Conservation (phyloP, 1,284 basidiomycete species). For the Pseudomicrostroma phylloplanum region DNA sequence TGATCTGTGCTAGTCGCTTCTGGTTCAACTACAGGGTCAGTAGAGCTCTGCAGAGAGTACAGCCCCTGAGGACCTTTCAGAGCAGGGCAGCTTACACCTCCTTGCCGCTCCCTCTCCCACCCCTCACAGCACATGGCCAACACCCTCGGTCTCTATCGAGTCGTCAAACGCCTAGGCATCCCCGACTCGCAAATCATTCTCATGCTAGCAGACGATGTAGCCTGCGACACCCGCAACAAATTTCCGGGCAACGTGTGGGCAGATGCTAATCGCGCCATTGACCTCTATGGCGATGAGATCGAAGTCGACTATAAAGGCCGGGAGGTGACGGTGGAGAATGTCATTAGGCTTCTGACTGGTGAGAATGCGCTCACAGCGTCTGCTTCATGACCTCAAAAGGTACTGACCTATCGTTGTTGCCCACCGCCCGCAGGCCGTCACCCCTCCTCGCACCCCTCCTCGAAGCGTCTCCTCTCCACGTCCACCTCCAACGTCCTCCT, state of each 20-base stretch:
- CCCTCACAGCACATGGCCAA: constrained; percentile 78
- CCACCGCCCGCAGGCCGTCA: background rate
- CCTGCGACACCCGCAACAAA: constrained; percentile 86
- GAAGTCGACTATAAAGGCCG: constrained; percentile 98
- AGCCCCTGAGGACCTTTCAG: background rate
- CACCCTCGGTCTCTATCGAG: constrained; percentile 96
- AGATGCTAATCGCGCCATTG: constrained; percentile 68
- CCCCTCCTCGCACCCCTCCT: background rate
- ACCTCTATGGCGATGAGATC: constrained; percentile 91
- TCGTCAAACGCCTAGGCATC: constrained; percentile 93
- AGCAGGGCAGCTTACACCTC: background rate
- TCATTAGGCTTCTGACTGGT: constrained; percentile 74
- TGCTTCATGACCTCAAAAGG: no score
- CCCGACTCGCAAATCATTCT: constrained; percentile 97
- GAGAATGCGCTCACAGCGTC: constrained; percentile 54
- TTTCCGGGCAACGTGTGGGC: constrained; percentile 88
- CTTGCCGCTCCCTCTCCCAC: constrained; percentile 46
- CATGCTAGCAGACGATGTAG: constrained; percentile 94
- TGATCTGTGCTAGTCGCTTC: constrained; percentile 86
- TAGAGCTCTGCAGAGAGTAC: constrained; percentile 56
- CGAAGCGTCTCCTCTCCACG: constrained; percentile 81
- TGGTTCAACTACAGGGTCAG: constrained; percentile 87
- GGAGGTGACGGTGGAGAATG: constrained; percentile 94
- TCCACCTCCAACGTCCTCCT: constrained; percentile 91
- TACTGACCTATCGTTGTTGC: no score